phyloP scores from a whole-genome alignment of 2,329 filamentous ascomycete genomes.

The Chalaropsis ovoidea region DNA sequence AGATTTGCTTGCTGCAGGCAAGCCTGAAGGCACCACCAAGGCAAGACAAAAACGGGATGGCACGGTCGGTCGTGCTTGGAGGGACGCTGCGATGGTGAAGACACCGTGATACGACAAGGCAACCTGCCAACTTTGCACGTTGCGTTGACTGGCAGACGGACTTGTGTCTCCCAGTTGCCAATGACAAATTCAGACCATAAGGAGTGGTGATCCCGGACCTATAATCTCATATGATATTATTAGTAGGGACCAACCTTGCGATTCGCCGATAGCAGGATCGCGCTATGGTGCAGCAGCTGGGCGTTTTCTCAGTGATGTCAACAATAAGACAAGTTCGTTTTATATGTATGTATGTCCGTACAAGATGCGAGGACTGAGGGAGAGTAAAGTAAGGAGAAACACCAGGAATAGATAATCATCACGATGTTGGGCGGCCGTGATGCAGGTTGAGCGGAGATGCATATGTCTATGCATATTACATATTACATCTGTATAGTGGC shows the following conservation, averaged over 20 bases:
- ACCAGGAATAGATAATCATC: neutral
- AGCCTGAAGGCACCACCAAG: no score
- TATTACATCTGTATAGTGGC: neutral
- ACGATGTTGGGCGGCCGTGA: neutral
- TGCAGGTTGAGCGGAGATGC: neutral
- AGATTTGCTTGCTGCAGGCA: no score
- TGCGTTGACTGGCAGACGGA: neutral
- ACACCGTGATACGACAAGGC: no score
- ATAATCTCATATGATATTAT: neutral
- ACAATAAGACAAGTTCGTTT: neutral
- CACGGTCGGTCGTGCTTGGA: no score
- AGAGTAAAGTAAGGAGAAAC: neutral
- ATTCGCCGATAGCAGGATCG: neutral
- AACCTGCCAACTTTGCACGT: neutral
- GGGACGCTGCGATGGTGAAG: no score
- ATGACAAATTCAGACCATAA: constrained; percentile 7
- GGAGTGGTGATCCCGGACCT: neutral
- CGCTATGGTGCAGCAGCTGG: neutral
- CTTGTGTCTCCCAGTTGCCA: neutral
- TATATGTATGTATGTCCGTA: neutral
- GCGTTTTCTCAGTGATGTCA: neutral
- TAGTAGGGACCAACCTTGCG: neutral
- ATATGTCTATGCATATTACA: neutral
- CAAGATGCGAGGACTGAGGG: neutral
- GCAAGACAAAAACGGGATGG: no score